Evolutionary conservation across 352 stramenopile species (phyloP), one percentile per base, ranked within the genome.

Genomic region (Phytophthora hybrid): DNA sequence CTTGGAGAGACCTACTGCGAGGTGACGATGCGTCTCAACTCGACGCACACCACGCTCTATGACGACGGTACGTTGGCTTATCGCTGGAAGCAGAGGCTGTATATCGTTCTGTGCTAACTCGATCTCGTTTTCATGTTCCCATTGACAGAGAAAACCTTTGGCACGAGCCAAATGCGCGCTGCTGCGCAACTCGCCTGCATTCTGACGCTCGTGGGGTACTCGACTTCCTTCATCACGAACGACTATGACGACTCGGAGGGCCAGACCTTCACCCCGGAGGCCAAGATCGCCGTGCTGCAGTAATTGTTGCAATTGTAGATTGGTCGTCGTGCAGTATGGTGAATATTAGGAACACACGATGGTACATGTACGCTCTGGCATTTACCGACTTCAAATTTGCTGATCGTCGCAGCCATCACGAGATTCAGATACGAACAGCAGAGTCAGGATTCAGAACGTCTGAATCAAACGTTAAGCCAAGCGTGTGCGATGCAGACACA

Each of bases 121-220:
- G 34, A 41, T 41, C 34, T 41, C 19, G n/a, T 29, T 54, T 16
- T 54, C 18, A 23, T 29, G 47, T 16, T 47, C n/a, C 31, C 55
- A 13, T 41, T 23, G 3, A 32, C 59, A 90, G 81, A 85, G 65
- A 77, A 80, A 34, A 86, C 83, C 29, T 89, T 81, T 55, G 64
- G 71, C 13, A 72, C 67, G 32, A 85, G 82, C 41, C 87, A 93
- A 73, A 89, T 91, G 75, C 84, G 84, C 4, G 83, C 87, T 16
- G 83, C 69, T 1, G 84, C 84, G 8, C 87, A 93, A 59, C 79
- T 93, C 49, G 77, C 65, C 34, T 92, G 83, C 63, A 92, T 93
- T 57, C 71, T 93, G 67, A 93, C 78, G 54, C 84, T 93, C 37
- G 81, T 93, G 19, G 86, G 86, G 29, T 93, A 92, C 68, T 88